These are phyloP conservation scores for Gaultheria prostrata DNA, from an alignment of 148 eudicot genomes.

Conservation along the genomic window DNA sequence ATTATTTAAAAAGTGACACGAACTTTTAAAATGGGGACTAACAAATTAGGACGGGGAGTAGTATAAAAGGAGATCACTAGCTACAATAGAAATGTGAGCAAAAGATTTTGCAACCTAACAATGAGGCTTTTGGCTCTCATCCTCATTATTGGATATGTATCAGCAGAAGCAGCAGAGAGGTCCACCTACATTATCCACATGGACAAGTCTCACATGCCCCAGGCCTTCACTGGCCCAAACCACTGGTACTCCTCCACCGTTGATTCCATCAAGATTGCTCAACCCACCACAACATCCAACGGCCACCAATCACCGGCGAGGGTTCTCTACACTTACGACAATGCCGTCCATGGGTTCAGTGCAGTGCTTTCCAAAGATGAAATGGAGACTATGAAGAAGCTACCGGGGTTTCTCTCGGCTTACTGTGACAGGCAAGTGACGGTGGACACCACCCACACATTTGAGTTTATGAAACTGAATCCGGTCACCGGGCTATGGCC, in stretches of 20 bases:
- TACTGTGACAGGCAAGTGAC: constrained; percentile 35
- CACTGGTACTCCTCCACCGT: constrained; percentile 62
- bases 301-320: constrained; percentile 11
- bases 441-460: constrained; percentile 52
- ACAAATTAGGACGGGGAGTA: no score
- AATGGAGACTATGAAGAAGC: constrained; percentile 24
- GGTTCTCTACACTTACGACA: constrained; percentile 40
- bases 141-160: not conserved
- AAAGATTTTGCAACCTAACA: not conserved
- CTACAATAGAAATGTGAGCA: not conserved
- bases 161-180: constrained; percentile 13
- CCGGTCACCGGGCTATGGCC: constrained; percentile 49
- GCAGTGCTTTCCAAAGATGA: constrained; percentile 36
- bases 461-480: constrained; percentile 45
- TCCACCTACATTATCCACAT: constrained; percentile 39
- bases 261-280: constrained; percentile 17
- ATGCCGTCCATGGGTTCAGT: constrained; percentile 50
- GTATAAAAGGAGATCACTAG: not conserved
- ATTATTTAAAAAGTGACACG: no score
- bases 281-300: not conserved
- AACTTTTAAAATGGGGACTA: no score
- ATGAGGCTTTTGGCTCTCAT: not conserved
- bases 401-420: constrained; percentile 40
- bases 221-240: constrained; percentile 47
- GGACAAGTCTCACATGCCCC: constrained; percentile 43